Evolutionary conservation across 208 protist species (phyloP).

Genomic region (Trypanosoma caninum): DNA sequence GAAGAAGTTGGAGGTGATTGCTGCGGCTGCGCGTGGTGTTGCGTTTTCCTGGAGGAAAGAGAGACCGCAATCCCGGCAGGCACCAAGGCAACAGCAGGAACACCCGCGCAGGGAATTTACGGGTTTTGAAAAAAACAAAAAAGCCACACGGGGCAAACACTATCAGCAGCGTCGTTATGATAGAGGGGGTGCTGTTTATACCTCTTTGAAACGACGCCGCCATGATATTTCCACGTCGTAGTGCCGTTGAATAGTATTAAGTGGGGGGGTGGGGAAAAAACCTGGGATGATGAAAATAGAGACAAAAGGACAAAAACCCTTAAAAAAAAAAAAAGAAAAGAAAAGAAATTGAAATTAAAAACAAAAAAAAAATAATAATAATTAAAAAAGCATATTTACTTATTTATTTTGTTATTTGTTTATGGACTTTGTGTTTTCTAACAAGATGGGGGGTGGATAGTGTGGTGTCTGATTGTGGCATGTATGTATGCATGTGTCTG

Average conservation of each 20-base stretch:
- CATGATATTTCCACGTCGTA: neutral
- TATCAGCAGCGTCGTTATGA: neutral
- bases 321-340: too few species aligned
- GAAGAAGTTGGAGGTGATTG: conserved; percentile 3
- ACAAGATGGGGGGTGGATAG: too few species aligned
- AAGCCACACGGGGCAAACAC: neutral
- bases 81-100: neutral
- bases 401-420: too few species aligned
- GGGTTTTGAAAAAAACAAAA: neutral
- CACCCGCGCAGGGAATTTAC: neutral
- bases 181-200: neutral
- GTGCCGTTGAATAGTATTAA: neutral
- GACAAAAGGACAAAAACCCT: too few species aligned
- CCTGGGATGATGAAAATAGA: too few species aligned
- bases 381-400: too few species aligned
- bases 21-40: neutral
- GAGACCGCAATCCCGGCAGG: neutral
- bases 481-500: conserved; percentile 1
- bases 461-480: too few species aligned
- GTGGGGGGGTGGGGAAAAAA: too few species aligned
- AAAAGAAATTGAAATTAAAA: neutral
- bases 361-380: too few species aligned
- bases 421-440: too few species aligned
- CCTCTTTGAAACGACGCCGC: conserved; percentile 4
- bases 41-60: conserved; percentile 14